Base-by-base conservation (phyloP, 75 land plant species). In the Gnetum montanum region DNA sequence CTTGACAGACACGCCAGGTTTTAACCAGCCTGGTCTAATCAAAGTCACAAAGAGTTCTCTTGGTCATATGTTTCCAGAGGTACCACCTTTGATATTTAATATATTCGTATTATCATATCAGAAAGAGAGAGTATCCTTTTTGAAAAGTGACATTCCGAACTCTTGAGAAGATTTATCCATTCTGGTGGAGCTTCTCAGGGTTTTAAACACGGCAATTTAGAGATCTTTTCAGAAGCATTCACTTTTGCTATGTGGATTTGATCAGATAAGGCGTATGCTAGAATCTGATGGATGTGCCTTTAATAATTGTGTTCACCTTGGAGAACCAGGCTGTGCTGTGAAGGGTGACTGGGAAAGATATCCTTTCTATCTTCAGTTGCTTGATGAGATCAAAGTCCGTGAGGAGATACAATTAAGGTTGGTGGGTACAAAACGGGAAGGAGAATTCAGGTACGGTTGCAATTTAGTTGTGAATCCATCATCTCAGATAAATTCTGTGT, bases 1-100 rank as follows among this genome's bases (percentile, higher is more conserved):
- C 58, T 78, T 94, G 31, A 96, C 96, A 29, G 98, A 94, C 67
- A 94, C 91, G 54, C 96, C 98, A 48, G 98, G 98, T 3, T 89
- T 94, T 55, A 94, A 76, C 61, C 93, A 89, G 59, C 98, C 96
- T 25, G 78, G 76, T 71, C 71, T 94, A 65, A 26, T 73, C 58
- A 85, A 75, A 78, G 85, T 85, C 23, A 85, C 83, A 26, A 83
- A 70, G 55, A 80, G 56, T 29, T 67, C 77, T 38, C 80, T 94
- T 20, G 78, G 80, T 5, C 50, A 67, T 22, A 49, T 77, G 49
- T 94, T 94, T 56, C 98, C 98, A 19, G 98, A 94, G 98, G 98
- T 90, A 40, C 60, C 35, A 44, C 8, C 52, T 49, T 12, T n/a
- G n/a, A 23, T 1, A 41, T 46, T 26, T 43, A 7, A 48, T 58